Base-by-base conservation (phyloP, 345 rosid genomes). In the Draba incana region DNA sequence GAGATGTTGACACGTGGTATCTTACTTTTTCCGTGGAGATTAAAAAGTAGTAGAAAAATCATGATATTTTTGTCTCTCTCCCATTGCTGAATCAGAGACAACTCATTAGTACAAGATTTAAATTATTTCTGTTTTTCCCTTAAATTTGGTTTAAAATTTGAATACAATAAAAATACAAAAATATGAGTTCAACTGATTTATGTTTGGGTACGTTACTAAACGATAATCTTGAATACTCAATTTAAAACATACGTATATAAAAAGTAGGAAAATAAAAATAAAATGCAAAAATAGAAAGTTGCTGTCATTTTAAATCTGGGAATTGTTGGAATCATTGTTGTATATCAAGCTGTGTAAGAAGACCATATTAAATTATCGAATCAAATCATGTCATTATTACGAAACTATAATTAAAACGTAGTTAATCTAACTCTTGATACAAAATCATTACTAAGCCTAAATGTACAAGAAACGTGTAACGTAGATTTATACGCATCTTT, bases 391-490 rank as follows among this genome's bases (percentile, higher is more conserved):
- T 38, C 52, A 47, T 12, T 28, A 16, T 38, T 39, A 64, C 45
- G 65, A 72, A 47, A 72, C 59, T 8, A 63, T 4, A 10, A 31
- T 3, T 31, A 33, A 33, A 25, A 45, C 2, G 33, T 71, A 35
- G 24, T 46, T 27, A 71, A 28, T 27, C 12, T 6, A 7, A 27
- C 13, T 20, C 24, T 14, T 54, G 6, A 7, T 15, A 25, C 57
- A 59, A 61, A 63, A 35, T 23, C 35, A 23, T 44, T 27, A 31
- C 43, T 0, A 64, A 27, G 6, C 64, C 25, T 27, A 65, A 50
- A 57, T 58, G 55, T 57, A 58, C 71, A 73, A 73, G 77, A 42
- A 73, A 57, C 66, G 61, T 66, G 47, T 73, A 42, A 73, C 71
- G 54, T 33, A 65, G 47, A 10, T 43, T 15, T 4, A 58, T 58